Percentiles rank a stretch among this genome's conserved stretches.
These are phyloP conservation scores for Psilocybe tampanensis DNA, from an alignment of 768 basidiomycete species.

Conservation along the genomic window DNA sequence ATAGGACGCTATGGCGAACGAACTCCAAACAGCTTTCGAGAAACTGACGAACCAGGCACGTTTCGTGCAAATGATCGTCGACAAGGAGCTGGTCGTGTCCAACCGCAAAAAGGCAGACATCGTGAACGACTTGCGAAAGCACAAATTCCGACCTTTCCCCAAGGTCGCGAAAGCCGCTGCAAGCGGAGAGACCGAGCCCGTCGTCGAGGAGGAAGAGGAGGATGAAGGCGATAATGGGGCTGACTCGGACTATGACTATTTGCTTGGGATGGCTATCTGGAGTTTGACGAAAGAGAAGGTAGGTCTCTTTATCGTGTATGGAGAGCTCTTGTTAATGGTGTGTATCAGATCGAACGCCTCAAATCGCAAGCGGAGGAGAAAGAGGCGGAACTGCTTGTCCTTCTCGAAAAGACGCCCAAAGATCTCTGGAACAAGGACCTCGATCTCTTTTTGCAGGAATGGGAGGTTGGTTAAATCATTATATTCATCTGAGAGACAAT, in stretches of 20 bases:
- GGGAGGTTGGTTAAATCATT: conserved; percentile 63
- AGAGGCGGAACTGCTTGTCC: conserved; percentile 73
- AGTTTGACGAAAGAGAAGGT: conserved; percentile 95
- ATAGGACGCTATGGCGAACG: conserved; percentile 85
- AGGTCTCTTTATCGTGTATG: conserved; percentile 6
- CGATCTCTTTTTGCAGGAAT: conserved; percentile 79
- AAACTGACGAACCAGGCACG: conserved; percentile 93
- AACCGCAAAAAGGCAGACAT: conserved; percentile 91
- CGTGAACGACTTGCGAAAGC: conserved; percentile 77
- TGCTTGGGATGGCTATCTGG: conserved; percentile 94
- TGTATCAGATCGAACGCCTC: conserved; percentile 79
- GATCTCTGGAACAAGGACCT: conserved; percentile 92
- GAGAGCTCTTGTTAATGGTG: background rate
- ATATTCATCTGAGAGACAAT: background rate
- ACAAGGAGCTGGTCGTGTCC: conserved; percentile 77
- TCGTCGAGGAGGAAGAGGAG: conserved; percentile 52
- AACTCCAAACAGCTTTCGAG: conserved; percentile 81
- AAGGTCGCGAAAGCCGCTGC: conserved; percentile 72
- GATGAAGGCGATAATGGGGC: conserved; percentile 39
- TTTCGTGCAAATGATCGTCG: conserved; percentile 95
- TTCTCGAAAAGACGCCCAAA: conserved; percentile 79
- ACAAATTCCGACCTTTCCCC: conserved; percentile 90
- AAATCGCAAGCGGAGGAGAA: conserved; percentile 79
- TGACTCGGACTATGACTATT: conserved; percentile 82
- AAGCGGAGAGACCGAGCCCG: conserved; percentile 60